Percentiles rank a stretch among this genome's conserved stretches.
Conservation (phyloP, 2,329 filamentous ascomycete genomes). For the Drechslerella coelobrocha region DNA sequence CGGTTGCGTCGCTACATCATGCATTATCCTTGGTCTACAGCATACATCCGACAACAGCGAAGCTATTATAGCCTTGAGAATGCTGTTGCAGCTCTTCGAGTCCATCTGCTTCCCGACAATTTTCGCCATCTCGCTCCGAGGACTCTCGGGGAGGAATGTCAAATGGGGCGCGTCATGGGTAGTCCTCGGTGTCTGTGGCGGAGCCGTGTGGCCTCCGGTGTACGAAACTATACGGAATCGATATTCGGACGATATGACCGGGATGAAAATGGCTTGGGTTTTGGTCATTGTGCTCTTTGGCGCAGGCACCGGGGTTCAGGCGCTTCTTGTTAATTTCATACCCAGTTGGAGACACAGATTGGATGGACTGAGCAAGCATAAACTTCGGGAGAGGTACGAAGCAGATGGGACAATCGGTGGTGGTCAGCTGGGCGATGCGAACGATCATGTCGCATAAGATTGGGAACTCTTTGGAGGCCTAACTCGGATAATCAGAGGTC, state of each 20-base stretch:
- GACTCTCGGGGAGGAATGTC: slow-evolving; percentile 72
- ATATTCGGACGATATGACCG: slow-evolving; percentile 10
- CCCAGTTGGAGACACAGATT: slow-evolving; percentile 36
- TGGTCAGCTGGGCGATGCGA: slow-evolving; percentile 9
- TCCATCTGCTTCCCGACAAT: slow-evolving; percentile 83
- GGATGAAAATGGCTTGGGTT: slow-evolving; percentile 25
- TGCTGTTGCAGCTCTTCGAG: slow-evolving; percentile 80
- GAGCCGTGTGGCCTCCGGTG: slow-evolving; percentile 70
- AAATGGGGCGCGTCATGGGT: slow-evolving; percentile 79
- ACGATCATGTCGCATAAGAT: slow-evolving; percentile 35
- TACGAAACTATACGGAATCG: slow-evolving; percentile 39
- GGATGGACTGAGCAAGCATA: slow-evolving; percentile 40
- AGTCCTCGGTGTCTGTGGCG: slow-evolving; percentile 73
- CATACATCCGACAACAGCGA: slow-evolving; percentile 61
- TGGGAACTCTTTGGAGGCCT: not conserved
- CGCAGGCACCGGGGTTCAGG: slow-evolving; percentile 18
- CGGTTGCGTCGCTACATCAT: slow-evolving; percentile 68
- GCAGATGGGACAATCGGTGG: slow-evolving; percentile 42
- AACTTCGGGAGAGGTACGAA: slow-evolving; percentile 33
- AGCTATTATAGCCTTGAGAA: slow-evolving; percentile 65
- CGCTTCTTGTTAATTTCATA: slow-evolving; percentile 38
- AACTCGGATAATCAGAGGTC: no score
- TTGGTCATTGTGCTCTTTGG: slow-evolving; percentile 24
- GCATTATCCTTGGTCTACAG: slow-evolving; percentile 51
- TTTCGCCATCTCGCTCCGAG: slow-evolving; percentile 78